A percentile compares a stretch with the other conserved stretches of the same genome.
These are phyloP conservation scores for Cnidoscolus chayamansa DNA, from an alignment of 441 rosid species.

Conservation along the genomic window DNA sequence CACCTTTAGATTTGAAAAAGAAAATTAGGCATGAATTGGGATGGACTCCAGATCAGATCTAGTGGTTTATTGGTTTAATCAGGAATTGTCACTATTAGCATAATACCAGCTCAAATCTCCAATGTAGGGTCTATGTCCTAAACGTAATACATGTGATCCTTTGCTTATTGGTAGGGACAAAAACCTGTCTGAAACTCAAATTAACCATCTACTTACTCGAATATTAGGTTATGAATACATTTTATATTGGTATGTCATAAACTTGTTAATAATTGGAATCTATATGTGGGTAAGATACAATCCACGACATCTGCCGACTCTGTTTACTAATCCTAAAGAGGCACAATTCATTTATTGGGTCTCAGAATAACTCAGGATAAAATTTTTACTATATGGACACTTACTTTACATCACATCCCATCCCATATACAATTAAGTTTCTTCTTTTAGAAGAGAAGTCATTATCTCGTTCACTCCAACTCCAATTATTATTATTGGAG, in stretches of 20 bases:
- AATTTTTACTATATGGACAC: no score
- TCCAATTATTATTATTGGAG: background rate
- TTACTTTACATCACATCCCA: no score
- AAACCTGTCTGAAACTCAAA: background rate
- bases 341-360: no score
- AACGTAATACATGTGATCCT: constrained; percentile 17
- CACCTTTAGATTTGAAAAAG: constrained; percentile 9
- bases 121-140: constrained; percentile 13
- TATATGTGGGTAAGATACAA: background rate
- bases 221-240: background rate
- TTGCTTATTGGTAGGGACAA: constrained; percentile 17
- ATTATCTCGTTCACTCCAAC: constrained; percentile 10
- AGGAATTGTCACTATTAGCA: background rate
- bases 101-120: constrained; percentile 21
- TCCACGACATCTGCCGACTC: no score
- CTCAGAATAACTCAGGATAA: no score
- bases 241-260: background rate
- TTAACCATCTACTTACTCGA: background rate
- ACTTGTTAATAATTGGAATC: background rate
- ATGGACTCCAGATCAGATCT: constrained; percentile 13
- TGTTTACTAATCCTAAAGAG: background rate
- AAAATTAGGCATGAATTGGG: constrained; percentile 10
- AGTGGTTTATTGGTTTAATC: constrained; percentile 4
- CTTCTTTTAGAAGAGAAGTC: constrained; percentile 38
- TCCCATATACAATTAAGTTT: constrained; percentile 11